Conservation (phyloP, 2,329 filamentous ascomycete genomes). For the Pestalotiopsis sp. region DNA sequence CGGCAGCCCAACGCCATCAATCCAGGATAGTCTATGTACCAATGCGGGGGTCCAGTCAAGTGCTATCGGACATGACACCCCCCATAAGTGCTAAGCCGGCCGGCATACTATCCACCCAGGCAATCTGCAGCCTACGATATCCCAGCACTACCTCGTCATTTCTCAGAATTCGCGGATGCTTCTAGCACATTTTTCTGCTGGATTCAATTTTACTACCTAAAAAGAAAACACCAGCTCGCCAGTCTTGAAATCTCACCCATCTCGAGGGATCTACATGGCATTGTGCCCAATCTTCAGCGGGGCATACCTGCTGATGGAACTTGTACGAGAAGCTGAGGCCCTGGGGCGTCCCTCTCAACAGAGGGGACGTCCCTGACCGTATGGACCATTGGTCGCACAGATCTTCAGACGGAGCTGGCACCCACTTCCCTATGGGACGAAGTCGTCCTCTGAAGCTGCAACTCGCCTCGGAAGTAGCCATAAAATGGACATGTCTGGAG, state of each 20-base stretch:
- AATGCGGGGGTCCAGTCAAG: not conserved
- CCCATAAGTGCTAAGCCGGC: not conserved
- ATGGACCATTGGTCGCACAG: not conserved
- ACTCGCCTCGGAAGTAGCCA: not conserved
- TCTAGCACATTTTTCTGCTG: not conserved
- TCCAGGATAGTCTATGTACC: not conserved
- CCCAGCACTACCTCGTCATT: not conserved
- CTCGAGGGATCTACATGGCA: not conserved
- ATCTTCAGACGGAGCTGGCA: not conserved
- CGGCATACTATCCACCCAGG: not conserved
- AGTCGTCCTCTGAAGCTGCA: not conserved
- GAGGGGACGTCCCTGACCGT: not conserved
- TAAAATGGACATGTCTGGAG: not conserved
- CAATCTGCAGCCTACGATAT: not conserved
- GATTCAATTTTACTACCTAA: not conserved
- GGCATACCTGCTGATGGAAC: not conserved
- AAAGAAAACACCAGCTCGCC: not conserved
- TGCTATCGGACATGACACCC: constrained; percentile 1
- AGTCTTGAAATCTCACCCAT: not conserved
- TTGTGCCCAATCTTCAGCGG: not conserved
- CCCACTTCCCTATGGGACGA: not conserved
- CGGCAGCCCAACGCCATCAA: constrained; percentile 5
- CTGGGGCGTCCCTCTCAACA: not conserved
- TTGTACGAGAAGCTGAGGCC: not conserved
- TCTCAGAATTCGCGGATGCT: not conserved